Conservation (phyloP, 108 stramenopile species). For the Nitzschia putrida region DNA sequence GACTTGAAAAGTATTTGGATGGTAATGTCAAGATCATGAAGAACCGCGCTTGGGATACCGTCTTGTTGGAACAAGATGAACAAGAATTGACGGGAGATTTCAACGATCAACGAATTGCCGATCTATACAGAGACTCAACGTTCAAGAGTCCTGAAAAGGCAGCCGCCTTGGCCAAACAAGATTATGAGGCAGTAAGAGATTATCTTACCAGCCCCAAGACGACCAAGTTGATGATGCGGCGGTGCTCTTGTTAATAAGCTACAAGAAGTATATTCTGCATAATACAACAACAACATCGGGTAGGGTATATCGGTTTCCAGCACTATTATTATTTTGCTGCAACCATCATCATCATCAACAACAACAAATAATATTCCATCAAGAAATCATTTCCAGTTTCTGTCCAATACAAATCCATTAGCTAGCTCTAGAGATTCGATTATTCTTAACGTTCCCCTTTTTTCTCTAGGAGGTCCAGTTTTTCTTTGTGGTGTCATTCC, state of each 20-base stretch:
- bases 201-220: conserved; percentile 25
- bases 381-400: too few relatives aligned
- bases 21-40: conserved; percentile 5
- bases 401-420: too few relatives aligned
- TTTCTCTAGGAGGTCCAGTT: too few relatives aligned
- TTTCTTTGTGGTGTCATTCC: too few relatives aligned
- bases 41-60: conserved; percentile 35
- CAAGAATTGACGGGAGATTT: conserved; percentile 27
- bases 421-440: too few relatives aligned
- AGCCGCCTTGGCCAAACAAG: not conserved
- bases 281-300: too few relatives aligned
- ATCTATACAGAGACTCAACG: conserved; percentile 14
- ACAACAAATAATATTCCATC: too few relatives aligned
- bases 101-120: conserved; percentile 28
- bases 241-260: conserved; percentile 6
- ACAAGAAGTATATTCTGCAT: too few relatives aligned
- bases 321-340: too few relatives aligned
- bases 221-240: conserved; percentile 26
- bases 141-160: conserved; percentile 18
- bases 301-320: too few relatives aligned
- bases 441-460: too few relatives aligned
- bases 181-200: conserved; percentile 19
- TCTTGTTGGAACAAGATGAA: conserved; percentile 38
- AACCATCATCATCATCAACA: too few relatives aligned
- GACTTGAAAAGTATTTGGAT: conserved; percentile 40